phyloP scores from a whole-genome alignment of 2,329 filamentous ascomycete species.

The Colletotrichum incanum region DNA sequence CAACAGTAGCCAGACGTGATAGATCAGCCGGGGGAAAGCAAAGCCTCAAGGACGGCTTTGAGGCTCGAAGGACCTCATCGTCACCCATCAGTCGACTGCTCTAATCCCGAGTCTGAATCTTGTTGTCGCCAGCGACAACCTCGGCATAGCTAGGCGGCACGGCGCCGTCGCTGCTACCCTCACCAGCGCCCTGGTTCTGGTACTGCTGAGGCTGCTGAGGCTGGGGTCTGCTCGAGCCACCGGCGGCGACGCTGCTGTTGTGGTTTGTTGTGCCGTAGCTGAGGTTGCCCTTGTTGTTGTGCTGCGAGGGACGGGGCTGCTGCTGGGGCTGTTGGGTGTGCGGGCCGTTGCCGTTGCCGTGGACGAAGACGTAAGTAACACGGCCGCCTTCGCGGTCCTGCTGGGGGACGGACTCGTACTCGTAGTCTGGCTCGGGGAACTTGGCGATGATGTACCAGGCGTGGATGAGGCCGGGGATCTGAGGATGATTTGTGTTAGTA shows the following conservation, averaged over 20 bases:
- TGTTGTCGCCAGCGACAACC: conserved; percentile 87
- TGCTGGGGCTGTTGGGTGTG: conserved; percentile 51
- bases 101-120: conserved; percentile 82
- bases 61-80: neutral
- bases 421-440: conserved; percentile 82
- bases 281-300: conserved; percentile 51
- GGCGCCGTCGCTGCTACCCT: conserved; percentile 61
- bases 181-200: conserved; percentile 55
- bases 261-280: conserved; percentile 63
- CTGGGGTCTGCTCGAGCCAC: conserved; percentile 42
- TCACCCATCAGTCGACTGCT: neutral
- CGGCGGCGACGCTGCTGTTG: conserved; percentile 48
- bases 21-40: neutral
- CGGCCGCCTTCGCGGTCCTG: conserved; percentile 71
- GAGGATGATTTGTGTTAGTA: conserved; percentile 26
- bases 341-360: conserved; percentile 58
- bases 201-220: conserved; percentile 49
- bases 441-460: conserved; percentile 98
- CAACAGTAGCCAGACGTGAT: neutral
- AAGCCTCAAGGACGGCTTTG: neutral
- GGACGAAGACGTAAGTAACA: conserved; percentile 86
- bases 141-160: conserved; percentile 91
- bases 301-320: conserved; percentile 52
- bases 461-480: conserved; percentile 90
- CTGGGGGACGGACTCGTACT: conserved; percentile 75